Base-by-base conservation (phyloP, 2,329 filamentous ascomycete genomes). In the Epichloe sibirici region DNA sequence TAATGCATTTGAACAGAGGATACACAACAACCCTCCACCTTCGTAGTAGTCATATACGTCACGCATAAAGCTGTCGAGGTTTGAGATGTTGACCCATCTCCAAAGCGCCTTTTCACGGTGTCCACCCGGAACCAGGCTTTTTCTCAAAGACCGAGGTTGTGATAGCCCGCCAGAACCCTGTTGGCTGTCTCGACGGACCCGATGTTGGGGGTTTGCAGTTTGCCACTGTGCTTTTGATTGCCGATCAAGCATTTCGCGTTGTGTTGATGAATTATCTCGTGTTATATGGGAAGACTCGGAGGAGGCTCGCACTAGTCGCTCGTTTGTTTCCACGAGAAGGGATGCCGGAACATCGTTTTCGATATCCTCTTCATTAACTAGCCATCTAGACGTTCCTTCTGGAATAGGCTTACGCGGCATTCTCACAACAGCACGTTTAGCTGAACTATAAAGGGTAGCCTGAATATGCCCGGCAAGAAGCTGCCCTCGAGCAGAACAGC, bases 81-180 rank as follows among this genome's bases (percentile, higher is more conserved):
- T 93, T 39, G 87, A 82, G 53, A 93, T 88, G 62, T 95, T 95
- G 51, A 88, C 88, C 87, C 90, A 96, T 68, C 88, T 80, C 85
- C 89, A 96, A 73, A 95, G 81, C 3, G 90, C 90, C 66, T 84
- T 86, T 63, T 91, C 86, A 66, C 82, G 63, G 4, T 71, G 70
- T 50, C 64, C 69, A 9, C 67, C 68, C 1, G 64, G 57, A 21
- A 66, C 53, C 15, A 61, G 52, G 45, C 60, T 56, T 62, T 61
- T 54, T 59, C 59, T 39, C 40, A 67, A n/a, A 25, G 66, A 57
- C 57, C 64, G 58, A 49, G 62, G 59, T n/a, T 65, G 57, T 31
- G 58, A 42, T 8, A 51, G n/a, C 11, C 39, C 28, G 31, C 21
- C n/a, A 11, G 39, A 35, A 23, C 23, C 39, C 51, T 61, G 31